Evolutionary conservation across 2,329 filamentous ascomycete genomes (phyloP), one percentile per base, ranked within the genome.

Genomic region (Lasiodiplodia hormozganensis): DNA sequence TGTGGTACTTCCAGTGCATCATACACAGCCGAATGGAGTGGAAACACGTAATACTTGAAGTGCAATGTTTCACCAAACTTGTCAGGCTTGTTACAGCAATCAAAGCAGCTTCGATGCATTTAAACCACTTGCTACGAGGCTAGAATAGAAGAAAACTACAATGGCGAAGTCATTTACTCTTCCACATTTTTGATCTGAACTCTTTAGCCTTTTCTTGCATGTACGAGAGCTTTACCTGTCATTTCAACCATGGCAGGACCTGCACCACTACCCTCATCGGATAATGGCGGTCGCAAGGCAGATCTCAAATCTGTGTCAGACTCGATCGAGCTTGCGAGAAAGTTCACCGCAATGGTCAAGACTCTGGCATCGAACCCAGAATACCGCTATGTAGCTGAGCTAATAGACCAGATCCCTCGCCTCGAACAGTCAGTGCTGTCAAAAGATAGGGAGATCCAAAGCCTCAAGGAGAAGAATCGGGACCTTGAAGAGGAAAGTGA

Each of bases 391-490:
- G n/a, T 58, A 23, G 34, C 34, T n/a, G 34, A 58, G 34, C 18
- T 58, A 7, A 40, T 58, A 21, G 56, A 58, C 23, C 7, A 58
- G 14, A 43, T 58, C 14, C 56, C 56, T n/a, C 56, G 56, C 14
- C 56, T 58, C 7, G 34, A 38, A 40, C 28, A 40, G 11, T 28
- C 18, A 11, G 34, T 28, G 31, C 28, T n/a, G 31, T 16, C n/a
- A 10, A 58, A 38, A 40, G 31, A 58, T 18, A 40, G 56, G 31
- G 28, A 58, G 31, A 38, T 58, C 14, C 7, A 58, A 21, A 40
- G 11, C 7, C 56, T 58, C 3, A 18, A 43, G 1, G 23, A 25
- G 31, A 58, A 40, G 56, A 58, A 10, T 14, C 56, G 34, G 23
- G 56, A 43, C 34, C 18, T 58, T 28, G 34, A 40, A 25, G 34